Base-by-base conservation (phyloP, 176 grass and related monocot genomes). In the Hordeum marinum region DNA sequence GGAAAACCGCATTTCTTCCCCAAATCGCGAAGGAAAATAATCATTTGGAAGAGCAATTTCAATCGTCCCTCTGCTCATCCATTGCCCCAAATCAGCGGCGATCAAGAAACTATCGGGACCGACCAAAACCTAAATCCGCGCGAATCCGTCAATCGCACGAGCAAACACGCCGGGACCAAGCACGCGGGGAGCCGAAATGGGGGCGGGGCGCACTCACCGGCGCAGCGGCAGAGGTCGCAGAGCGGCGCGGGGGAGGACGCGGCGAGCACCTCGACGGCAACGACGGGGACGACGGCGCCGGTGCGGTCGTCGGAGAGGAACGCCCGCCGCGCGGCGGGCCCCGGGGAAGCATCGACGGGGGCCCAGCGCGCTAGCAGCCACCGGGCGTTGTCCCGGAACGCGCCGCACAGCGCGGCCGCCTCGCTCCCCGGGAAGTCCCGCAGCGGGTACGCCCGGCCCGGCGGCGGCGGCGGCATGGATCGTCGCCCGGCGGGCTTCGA, bases 341-440 rank as follows among this genome's bases (percentile, higher is more conserved):
- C 36, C 36, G 54, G 18, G 12, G 63, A 50, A 6, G 72, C 84
- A 8, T 42, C 61, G 27, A 59, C 24, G 48, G 86, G 76, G 29
- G 14, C 76, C 85, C 93, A 95, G 75, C 86, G 90, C 64, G 32
- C 63, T 21, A 94, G 66, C 20, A 94, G 88, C 24, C 62, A 84
- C 83, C 80, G 88, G 25, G 92, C 87, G 75, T 92, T 94, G 76
- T 92, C 90, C 88, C 93, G 82, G 85, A 94, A 94, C 69, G 93
- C 83, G 37, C 88, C 88, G 74, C 77, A 43, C 55, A 94, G 88
- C 29, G 62, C 75, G 10, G 84, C 87, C 60, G 89, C 88, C 35
- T 87, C 82, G 42, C 36, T 54, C 58, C 88, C 93, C 7, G 88
- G 87, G 87, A 94, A 94, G 42, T 89, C 88, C 62, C 87, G 83